These are phyloP conservation scores for Diaporthe destruens DNA, from an alignment of 2,329 filamentous ascomycete genomes.

Conservation along the genomic window DNA sequence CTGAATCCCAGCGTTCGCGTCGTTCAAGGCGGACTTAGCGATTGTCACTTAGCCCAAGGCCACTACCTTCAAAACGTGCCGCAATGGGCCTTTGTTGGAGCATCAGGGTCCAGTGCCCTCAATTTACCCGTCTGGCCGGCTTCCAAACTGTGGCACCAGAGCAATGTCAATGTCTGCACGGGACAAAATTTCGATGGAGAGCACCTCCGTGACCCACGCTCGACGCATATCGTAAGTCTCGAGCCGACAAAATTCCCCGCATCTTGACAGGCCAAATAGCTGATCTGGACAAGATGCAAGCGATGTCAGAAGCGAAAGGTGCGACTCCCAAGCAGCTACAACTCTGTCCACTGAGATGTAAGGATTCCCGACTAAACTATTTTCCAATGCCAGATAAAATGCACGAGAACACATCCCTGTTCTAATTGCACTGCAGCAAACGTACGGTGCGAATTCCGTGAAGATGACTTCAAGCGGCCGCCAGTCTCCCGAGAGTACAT, in stretches of 20 bases:
- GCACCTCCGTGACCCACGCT: not conserved
- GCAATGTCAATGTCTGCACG: not conserved
- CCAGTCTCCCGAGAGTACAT: slow-evolving; percentile 42
- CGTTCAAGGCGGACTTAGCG: not conserved
- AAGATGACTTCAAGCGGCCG: slow-evolving; percentile 41
- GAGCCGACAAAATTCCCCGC: too few species aligned
- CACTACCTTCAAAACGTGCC: not conserved
- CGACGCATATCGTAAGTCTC: slow-evolving; percentile 15
- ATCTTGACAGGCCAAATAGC: not conserved
- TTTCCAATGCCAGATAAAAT: slow-evolving; percentile 40
- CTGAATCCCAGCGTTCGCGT: not conserved
- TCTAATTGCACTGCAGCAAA: slow-evolving; percentile 40
- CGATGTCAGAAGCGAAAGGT: slow-evolving; percentile 26
- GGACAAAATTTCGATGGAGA: not conserved
- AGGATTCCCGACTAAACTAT: not conserved
- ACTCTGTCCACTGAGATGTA: not conserved
- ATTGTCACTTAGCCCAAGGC: not conserved
- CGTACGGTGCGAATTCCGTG: slow-evolving; percentile 42
- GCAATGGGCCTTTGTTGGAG: not conserved
- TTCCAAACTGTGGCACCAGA: not conserved
- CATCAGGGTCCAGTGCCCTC: not conserved
- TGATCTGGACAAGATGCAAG: slow-evolving; percentile 12
- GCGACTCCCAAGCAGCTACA: not conserved
- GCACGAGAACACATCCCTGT: slow-evolving; percentile 43
- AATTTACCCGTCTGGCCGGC: not conserved